Evolutionary conservation across 2,329 filamentous ascomycete species (phyloP).

Genomic region (Ophiostoma montium): DNA sequence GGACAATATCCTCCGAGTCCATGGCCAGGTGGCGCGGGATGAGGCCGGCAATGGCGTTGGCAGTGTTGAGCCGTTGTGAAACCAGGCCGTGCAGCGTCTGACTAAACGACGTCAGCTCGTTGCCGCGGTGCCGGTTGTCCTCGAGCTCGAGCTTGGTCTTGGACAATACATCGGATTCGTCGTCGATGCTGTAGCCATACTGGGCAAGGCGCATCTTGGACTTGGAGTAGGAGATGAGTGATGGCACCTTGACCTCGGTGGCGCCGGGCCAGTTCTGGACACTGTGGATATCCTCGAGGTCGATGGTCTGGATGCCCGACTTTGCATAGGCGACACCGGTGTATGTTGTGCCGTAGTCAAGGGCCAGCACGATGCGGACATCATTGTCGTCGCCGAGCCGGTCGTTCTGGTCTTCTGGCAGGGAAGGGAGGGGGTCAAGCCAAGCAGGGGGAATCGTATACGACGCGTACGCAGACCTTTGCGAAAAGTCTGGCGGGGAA

Average conservation of each 20-base stretch:
- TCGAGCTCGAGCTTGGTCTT: slow-evolving; percentile 14
- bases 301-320: slow-evolving; percentile 1
- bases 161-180: slow-evolving; percentile 7
- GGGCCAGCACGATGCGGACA: slow-evolving; percentile 9
- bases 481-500: no score
- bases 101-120: slow-evolving; percentile 7
- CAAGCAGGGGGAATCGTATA: no score
- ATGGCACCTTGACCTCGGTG: slow-evolving; percentile 11
- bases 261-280: slow-evolving; percentile 10
- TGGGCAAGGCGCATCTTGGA: slow-evolving; percentile 3
- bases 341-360: slow-evolving; percentile 14
- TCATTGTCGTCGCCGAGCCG: background rate
- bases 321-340: slow-evolving; percentile 11
- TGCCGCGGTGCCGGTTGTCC: background rate
- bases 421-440: no score
- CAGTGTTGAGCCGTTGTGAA: slow-evolving; percentile 3
- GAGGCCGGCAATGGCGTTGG: background rate
- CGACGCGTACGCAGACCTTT: no score
- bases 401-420: no score
- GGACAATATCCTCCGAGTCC: slow-evolving; percentile 10
- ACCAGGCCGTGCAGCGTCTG: slow-evolving; percentile 8
- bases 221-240: slow-evolving; percentile 11
- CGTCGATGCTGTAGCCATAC: slow-evolving; percentile 11
- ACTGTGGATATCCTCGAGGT: slow-evolving; percentile 9
- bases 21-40: slow-evolving; percentile 10